Evolutionary conservation across 345 rosid genomes (phyloP), one percentile per base, ranked within the genome.

Genomic region (Euphorbia lathyris): DNA sequence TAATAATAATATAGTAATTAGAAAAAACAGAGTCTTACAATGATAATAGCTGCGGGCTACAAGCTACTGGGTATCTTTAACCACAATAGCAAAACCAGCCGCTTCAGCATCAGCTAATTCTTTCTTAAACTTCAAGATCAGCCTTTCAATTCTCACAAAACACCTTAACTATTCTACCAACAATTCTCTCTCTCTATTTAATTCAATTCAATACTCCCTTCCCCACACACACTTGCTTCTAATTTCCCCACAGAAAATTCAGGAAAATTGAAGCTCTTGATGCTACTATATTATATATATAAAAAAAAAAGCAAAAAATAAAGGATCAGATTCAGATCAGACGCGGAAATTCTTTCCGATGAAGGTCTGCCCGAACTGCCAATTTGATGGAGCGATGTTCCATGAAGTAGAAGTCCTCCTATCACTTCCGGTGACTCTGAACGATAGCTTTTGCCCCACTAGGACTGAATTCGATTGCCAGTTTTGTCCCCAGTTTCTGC

Each of bases 401-500:
- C 68, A 68, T 0, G 89, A 85, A 29, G 86, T 81, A 11, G 89
- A 83, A 23, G 81, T 75, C 38, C 89, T 83, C 1, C 78, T 58
- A 66, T 85, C 89, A 26, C 86, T 79, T 51, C 78, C 82, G 51
- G 72, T 75, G 64, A 85, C 86, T 43, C 86, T 73, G 42, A 85
- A 85, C 2, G 89, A 85, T 3, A 85, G 79, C 0, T 87, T 66
- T 79, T 88, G 93, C 8, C 90, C 89, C 32, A 74, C 82, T 50
- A 88, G 69, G 25, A 84, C 80, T 17, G 83, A 67, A 19, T 88
- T 86, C 10, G 93, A 88, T 64, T 86, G 93, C 93, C 93, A 88
- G 72, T 88, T 88, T 62, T 88, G 90, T 0, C 93, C 93, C 93
- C 93, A 88, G 80, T 88, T 88, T 11, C 89, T 74, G 83, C 84